Conservation (phyloP, 257 asterid genomes). For the Perilla frutescens region DNA sequence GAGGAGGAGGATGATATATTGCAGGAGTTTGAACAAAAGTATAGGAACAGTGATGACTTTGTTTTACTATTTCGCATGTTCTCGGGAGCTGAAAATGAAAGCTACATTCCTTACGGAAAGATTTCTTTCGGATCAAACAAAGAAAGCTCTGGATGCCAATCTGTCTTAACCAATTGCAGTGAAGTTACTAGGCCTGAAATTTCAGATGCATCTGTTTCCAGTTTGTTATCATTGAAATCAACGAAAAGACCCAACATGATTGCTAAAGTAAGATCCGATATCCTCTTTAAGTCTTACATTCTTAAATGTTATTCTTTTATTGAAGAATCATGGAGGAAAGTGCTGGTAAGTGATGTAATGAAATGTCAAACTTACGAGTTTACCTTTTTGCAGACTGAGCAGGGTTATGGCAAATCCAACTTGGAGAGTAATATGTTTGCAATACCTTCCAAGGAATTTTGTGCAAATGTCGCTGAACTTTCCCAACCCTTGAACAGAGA, state of each 20-base stretch:
- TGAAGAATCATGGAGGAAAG: not conserved
- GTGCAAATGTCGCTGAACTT: conserved; percentile 16
- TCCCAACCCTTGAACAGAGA: conserved; percentile 16
- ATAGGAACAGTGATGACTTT: conserved; percentile 52
- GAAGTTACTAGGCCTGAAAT: conserved; percentile 30
- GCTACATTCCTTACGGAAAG: conserved; percentile 68
- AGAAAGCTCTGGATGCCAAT: conserved; percentile 29
- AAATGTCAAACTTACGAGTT: conserved; percentile 9
- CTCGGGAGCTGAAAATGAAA: conserved; percentile 52
- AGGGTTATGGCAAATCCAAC: conserved; percentile 6
- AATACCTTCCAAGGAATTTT: conserved; percentile 8
- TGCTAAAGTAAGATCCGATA: conserved; percentile 20
- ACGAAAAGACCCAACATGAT: not conserved
- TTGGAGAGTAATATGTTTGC: not conserved
- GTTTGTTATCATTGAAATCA: conserved; percentile 21
- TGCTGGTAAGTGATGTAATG: not conserved
- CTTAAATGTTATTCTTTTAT: not conserved
- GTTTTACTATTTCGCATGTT: conserved; percentile 50
- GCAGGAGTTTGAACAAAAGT: conserved; percentile 57
- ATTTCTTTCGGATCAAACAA: conserved; percentile 40
- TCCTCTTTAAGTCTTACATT: conserved; percentile 2
- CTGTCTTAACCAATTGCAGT: conserved; percentile 19
- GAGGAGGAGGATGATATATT: conserved; percentile 64
- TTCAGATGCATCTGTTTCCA: conserved; percentile 35
- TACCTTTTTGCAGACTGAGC: conserved; percentile 1